These are phyloP conservation scores for Ophiosphaerella korrae DNA, from an alignment of 2,329 filamentous ascomycete species.

Conservation along the genomic window DNA sequence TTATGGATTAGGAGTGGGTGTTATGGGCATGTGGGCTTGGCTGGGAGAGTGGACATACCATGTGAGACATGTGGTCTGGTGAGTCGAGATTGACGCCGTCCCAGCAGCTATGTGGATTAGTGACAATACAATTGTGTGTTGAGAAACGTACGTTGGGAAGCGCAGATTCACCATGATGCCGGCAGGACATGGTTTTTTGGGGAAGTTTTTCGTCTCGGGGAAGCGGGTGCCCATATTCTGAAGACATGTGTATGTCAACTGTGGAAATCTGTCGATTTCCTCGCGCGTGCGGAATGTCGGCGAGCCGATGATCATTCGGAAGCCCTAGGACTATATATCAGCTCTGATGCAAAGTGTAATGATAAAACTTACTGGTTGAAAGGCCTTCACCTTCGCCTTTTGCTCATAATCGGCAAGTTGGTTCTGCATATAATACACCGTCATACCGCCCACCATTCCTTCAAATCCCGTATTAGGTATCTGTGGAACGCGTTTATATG, in stretches of 20 bases:
- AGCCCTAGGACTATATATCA: slow-evolving; percentile 17
- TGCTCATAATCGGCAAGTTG: slow-evolving; percentile 30
- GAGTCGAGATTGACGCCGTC: slow-evolving; percentile 31
- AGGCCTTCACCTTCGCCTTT: slow-evolving; percentile 50
- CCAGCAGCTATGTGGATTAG: slow-evolving; percentile 51
- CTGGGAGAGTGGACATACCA: slow-evolving; percentile 10
- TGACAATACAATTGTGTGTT: not conserved
- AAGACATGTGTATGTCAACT: slow-evolving; percentile 55
- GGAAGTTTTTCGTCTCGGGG: slow-evolving; percentile 50
- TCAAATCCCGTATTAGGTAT: slow-evolving; percentile 35
- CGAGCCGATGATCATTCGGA: slow-evolving; percentile 37
- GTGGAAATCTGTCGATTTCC: slow-evolving; percentile 48
- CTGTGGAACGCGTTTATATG: slow-evolving; percentile 31
- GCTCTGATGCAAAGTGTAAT: not conserved
- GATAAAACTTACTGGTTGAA: slow-evolving; percentile 35
- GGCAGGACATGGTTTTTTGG: slow-evolving; percentile 45
- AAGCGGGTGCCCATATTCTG: slow-evolving; percentile 47
- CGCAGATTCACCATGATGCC: slow-evolving; percentile 53
- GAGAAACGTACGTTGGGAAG: slow-evolving; percentile 37
- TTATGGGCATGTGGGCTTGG: too few species aligned
- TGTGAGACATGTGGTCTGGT: slow-evolving; percentile 31
- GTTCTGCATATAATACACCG: slow-evolving; percentile 38
- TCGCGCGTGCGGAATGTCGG: slow-evolving; percentile 26
- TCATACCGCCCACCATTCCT: slow-evolving; percentile 31
- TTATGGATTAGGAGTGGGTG: not conserved